Base-by-base conservation (phyloP, 1,284 basidiomycete genomes). In the Sporisorium reilianum region DNA sequence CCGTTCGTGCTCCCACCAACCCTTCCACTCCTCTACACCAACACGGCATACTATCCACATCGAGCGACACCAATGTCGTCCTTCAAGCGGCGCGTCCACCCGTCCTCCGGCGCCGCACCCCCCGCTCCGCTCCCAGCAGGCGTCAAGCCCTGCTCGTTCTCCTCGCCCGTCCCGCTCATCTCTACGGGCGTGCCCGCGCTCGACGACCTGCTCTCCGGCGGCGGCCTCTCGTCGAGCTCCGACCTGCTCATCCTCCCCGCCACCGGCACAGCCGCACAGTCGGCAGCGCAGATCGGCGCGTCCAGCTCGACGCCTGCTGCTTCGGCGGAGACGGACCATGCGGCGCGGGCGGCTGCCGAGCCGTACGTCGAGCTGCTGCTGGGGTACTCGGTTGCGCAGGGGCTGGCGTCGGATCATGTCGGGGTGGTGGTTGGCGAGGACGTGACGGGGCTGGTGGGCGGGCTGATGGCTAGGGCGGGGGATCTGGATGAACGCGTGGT, bases 121-220 rank as follows among this genome's bases (percentile, higher is more conserved):
- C 88, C 78, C 84, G 86, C 74, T 58, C 85, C 36, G 69, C 86
- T 67, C 5, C 86, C 88, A 3, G 45, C 67, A 5, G 93, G 92
- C 8, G 91, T 92, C 28, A 90, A 90, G 22, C 80, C 88, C 16
- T 92, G 90, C 4, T 88, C 90, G 6, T 88, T 88, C 36, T 89
- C 90, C 1, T 86, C 89, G 14, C 87, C 89, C 11, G 90, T 90
- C 0, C 84, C 88, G 40, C 87, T 93, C 66, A 89, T 92, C 20
- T 95, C 94, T 0, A 93, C 93, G 4, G 97, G 96, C 2, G 90
- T 98, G 6, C 90, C 94, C 14, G 94, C 95, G 5, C 88, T 99
- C n/a, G 96, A 99, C 85, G 97, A 99, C 83, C 89, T 98, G 63
- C 89, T 98, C 34, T 94, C 94, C 63, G 94, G 93, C 26, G 72